phyloP scores from a whole-genome alignment of 371 early-diverging fungal species.

The Rhizopus sp. region DNA sequence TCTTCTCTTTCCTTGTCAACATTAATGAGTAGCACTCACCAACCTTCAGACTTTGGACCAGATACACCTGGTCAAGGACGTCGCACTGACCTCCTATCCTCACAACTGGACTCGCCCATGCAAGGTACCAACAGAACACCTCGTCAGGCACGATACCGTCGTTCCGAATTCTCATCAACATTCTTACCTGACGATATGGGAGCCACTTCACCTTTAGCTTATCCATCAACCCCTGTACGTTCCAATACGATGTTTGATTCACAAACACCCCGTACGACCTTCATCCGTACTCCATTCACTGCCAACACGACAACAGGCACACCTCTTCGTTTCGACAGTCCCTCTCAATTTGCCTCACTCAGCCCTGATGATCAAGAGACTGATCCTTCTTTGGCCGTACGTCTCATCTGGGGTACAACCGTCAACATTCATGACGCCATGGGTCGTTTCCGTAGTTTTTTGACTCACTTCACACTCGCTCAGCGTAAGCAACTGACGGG shows the following conservation, averaged over 20 bases:
- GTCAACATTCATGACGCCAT: slow-evolving; percentile 94
- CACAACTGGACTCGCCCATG: slow-evolving; percentile 29
- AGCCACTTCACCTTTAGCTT: slow-evolving; percentile 41
- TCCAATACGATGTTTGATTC: slow-evolving; percentile 22
- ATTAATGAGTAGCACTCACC: slow-evolving; percentile 22
- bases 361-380: slow-evolving; percentile 40
- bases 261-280: slow-evolving; percentile 38
- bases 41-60: slow-evolving; percentile 28
- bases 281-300: slow-evolving; percentile 42
- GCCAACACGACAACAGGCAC: slow-evolving; percentile 27
- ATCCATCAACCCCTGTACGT: slow-evolving; percentile 46
- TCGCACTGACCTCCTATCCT: slow-evolving; percentile 26
- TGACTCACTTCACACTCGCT: slow-evolving; percentile 73
- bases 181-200: slow-evolving; percentile 39
- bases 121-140: slow-evolving; percentile 37
- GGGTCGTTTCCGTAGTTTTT: slow-evolving; percentile 88
- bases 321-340: slow-evolving; percentile 6
- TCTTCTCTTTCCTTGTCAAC: slow-evolving; percentile 12
- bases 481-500: slow-evolving; percentile 57
- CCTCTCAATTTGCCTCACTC: slow-evolving; percentile 12
- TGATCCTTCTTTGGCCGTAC: slow-evolving; percentile 48
- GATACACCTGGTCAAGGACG: slow-evolving; percentile 31
- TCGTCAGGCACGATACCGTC: slow-evolving; percentile 29
- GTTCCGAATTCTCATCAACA: slow-evolving; percentile 46
- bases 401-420: slow-evolving; percentile 98